phyloP scores from a whole-genome alignment of 208 protist species.

The Acanthamoeba lenticulata region DNA sequence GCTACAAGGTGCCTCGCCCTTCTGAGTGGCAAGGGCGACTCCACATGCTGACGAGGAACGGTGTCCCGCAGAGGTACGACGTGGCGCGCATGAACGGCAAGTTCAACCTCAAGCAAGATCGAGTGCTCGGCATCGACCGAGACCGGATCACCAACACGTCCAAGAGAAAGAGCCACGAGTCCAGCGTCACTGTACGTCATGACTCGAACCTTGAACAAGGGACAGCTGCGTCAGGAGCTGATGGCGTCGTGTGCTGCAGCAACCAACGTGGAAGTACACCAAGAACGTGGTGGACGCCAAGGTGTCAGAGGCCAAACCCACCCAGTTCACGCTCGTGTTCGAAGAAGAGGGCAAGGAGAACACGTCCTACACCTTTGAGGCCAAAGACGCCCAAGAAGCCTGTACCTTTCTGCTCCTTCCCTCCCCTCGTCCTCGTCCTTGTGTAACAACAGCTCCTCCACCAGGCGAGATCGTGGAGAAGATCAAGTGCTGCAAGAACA shows the following conservation, averaged over 20 bases:
- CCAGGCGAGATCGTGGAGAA: conserved; percentile 14
- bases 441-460: neutral
- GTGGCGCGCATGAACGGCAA: conserved; percentile 22
- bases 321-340: conserved; percentile 12
- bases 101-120: conserved; percentile 21
- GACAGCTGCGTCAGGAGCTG: too few relatives aligned
- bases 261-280: conserved; percentile 5
- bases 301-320: neutral
- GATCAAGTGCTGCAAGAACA: conserved; percentile 28
- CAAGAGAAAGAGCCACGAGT: neutral
- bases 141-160: conserved; percentile 44
- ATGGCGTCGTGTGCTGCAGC: neutral
- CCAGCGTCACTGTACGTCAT: neutral
- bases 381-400: neutral
- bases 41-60: neutral
- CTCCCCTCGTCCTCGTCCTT: neutral
- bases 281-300: conserved; percentile 46
- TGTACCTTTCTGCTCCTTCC: neutral
- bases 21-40: neutral
- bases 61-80: conserved; percentile 8
- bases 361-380: neutral
- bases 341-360: conserved; percentile 30
- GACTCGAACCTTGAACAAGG: too few relatives aligned
- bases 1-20: neutral
- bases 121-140: neutral